Conservation (phyloP, 1,139 yeast species). For the Eremothecium cymbalariae region DNA sequence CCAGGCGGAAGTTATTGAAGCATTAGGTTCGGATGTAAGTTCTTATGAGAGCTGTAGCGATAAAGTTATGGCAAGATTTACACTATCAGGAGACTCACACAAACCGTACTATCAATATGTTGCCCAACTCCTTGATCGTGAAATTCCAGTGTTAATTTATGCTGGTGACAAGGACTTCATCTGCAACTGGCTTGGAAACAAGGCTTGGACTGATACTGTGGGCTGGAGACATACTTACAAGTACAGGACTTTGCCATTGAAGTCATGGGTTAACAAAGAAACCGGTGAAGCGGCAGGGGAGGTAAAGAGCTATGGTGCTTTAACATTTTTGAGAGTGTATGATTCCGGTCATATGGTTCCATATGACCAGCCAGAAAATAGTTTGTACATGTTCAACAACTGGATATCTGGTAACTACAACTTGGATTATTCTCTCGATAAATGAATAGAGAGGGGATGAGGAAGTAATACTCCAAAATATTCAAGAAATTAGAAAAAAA, state of each 20-base stretch:
- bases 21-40: conserved; percentile 54
- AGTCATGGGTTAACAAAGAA: conserved; percentile 36
- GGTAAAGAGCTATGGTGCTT: conserved; percentile 43
- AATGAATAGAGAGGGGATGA: too few relatives aligned
- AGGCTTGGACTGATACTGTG: conserved; percentile 64
- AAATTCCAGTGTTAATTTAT: conserved; percentile 69
- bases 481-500: too few relatives aligned
- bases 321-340: conserved; percentile 50
- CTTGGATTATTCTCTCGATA: conserved; percentile 3
- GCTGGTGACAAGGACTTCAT: conserved; percentile 88
- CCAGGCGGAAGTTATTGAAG: conserved; percentile 48
- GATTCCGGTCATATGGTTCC: conserved; percentile 73
- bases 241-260: conserved; percentile 33
- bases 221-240: conserved; percentile 51
- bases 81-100: conserved; percentile 51
- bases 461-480: too few relatives aligned
- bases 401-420: conserved; percentile 46
- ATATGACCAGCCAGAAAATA: conserved; percentile 59
- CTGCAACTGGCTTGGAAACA: conserved; percentile 86
- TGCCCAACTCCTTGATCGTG: conserved; percentile 48
- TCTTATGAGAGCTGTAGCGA: conserved; percentile 49
- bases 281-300: conserved; percentile 45
- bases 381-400: conserved; percentile 63
- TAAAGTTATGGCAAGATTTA: conserved; percentile 48
- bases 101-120: conserved; percentile 61